Conservation (phyloP, 176 grass and related monocot species). For the Metroxylon sagu region DNA sequence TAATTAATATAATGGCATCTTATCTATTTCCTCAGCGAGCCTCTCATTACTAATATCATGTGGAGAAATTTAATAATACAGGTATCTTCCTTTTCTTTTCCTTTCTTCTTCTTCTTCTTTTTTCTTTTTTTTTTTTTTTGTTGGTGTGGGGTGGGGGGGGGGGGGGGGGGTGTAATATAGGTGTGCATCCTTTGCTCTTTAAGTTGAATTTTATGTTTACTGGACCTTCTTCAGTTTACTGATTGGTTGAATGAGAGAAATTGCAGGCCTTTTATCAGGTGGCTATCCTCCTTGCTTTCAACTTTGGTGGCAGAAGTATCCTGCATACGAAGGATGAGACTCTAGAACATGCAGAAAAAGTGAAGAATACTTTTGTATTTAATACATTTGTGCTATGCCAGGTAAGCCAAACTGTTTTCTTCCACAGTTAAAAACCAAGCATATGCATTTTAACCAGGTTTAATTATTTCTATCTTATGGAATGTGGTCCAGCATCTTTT, state of each 20-base stretch:
- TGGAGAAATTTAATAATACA: conserved; percentile 94
- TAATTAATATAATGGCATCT: background rate
- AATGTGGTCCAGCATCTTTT: too few relatives aligned
- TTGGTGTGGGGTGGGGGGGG: too few relatives aligned
- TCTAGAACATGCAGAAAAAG: conserved; percentile 56
- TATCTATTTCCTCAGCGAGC: conserved; percentile 44
- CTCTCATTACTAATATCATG: conserved; percentile 94
- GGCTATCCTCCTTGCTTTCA: conserved; percentile 64
- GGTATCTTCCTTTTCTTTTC: conserved; percentile 29
- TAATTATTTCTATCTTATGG: too few relatives aligned
- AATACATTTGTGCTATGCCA: conserved; percentile 98
- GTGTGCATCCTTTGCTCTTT: too few relatives aligned
- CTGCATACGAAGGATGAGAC: conserved; percentile 52
- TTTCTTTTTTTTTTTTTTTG: too few relatives aligned
- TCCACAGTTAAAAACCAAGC: too few relatives aligned
- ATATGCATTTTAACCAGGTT: too few relatives aligned
- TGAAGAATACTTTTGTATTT: conserved; percentile 94
- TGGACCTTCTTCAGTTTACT: too few relatives aligned
- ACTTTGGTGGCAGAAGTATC: conserved; percentile 63
- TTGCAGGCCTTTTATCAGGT: conserved; percentile 82
- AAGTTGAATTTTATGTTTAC: too few relatives aligned
- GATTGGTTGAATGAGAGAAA: background rate
- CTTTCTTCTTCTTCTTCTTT: too few relatives aligned
- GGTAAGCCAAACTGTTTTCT: conserved; percentile 21
- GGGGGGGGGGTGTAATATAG: background rate